Conservation (phyloP, 73 alveolate species). For the Paramecium pentaurelia region DNA sequence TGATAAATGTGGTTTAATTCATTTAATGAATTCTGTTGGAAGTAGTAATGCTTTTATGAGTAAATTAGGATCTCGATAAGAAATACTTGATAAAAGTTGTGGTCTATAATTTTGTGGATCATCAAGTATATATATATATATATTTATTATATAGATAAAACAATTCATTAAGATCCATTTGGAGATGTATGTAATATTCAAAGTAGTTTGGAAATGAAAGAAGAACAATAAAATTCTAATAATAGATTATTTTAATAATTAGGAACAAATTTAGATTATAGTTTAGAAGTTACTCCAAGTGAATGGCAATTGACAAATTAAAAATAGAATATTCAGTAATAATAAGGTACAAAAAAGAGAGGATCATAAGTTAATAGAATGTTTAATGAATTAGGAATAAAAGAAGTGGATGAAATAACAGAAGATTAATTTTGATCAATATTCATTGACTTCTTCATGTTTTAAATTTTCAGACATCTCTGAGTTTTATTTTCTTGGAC, state of each 20-base stretch:
- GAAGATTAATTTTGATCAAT: neutral
- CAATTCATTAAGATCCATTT: neutral
- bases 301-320: neutral
- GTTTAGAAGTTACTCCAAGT: neutral
- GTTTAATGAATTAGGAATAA: neutral
- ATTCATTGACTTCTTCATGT: neutral
- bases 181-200: neutral
- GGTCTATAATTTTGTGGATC: neutral
- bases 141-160: neutral
- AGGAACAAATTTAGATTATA: neutral
- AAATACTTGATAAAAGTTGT: neutral
- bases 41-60: neutral
- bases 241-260: neutral
- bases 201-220: neutral
- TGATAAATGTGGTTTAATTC: neutral
- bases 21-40: neutral
- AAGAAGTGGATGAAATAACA: neutral
- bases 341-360: neutral
- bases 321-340: neutral
- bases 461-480: neutral
- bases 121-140: neutral
- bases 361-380: neutral
- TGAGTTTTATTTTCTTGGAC: neutral
- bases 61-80: neutral
- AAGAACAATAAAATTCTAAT: neutral